Percentiles rank a stretch among this genome's conserved stretches.
Evolutionary conservation across 208 protist species (phyloP).

Genomic region (Crithidia thermophila): DNA sequence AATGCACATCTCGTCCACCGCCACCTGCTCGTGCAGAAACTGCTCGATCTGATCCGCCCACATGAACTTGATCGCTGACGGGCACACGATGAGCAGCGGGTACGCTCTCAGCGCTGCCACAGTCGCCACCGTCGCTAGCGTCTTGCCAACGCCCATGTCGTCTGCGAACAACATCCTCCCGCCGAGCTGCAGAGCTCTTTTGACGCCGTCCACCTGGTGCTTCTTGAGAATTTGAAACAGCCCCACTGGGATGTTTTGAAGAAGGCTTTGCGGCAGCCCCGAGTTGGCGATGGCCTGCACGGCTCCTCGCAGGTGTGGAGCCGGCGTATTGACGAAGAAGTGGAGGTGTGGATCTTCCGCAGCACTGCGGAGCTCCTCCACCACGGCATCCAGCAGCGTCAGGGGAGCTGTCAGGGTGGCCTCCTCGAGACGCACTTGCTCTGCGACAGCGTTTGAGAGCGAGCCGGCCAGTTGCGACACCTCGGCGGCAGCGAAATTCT

Average conservation of each 20-base stretch:
- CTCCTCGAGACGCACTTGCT: background rate
- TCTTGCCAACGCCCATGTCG: constrained; percentile 91
- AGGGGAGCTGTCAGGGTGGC: constrained; percentile 14
- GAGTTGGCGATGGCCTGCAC: background rate
- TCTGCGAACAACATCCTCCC: constrained; percentile 72
- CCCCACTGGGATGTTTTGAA: constrained; percentile 26
- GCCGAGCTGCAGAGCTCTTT: constrained; percentile 44
- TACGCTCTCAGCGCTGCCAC: constrained; percentile 61
- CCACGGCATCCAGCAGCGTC: constrained; percentile 25
- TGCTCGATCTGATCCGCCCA: constrained; percentile 85
- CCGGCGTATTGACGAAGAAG: constrained; percentile 34
- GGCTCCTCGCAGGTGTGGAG: background rate
- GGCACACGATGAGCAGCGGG: constrained; percentile 79
- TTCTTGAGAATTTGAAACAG: constrained; percentile 33
- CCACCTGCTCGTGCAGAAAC: constrained; percentile 67
- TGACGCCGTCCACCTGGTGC: constrained; percentile 75
- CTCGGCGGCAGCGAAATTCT: constrained; percentile 25
- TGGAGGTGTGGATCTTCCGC: constrained; percentile 14
- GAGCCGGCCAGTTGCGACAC: background rate
- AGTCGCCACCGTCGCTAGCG: constrained; percentile 67
- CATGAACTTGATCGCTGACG: constrained; percentile 74
- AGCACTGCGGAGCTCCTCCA: constrained; percentile 33
- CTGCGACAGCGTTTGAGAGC: constrained; percentile 35
- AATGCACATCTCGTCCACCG: constrained; percentile 69
- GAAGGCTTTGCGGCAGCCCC: background rate